A percentile compares a stretch with the other conserved stretches of the same genome.
phyloP scores from a whole-genome alignment of 148 eudicot genomes.

The Vaccinium myrtillus region DNA sequence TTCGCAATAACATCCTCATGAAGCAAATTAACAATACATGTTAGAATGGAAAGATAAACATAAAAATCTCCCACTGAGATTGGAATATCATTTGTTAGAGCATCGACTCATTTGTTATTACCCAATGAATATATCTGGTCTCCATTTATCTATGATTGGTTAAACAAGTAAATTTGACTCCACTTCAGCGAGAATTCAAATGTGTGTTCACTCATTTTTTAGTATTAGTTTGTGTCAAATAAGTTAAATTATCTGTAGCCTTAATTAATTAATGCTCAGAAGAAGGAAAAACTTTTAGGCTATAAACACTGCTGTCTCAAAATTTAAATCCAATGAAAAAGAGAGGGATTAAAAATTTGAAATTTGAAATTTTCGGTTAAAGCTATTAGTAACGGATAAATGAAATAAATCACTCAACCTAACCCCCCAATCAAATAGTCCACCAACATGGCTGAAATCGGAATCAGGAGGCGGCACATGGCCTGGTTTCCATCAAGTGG shows the following conservation, averaged over 20 bases:
- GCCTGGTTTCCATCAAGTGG: not conserved
- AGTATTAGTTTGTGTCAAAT: not conserved
- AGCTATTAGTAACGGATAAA: not conserved
- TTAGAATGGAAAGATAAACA: too few species aligned
- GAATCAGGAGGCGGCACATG: constrained; percentile 2
- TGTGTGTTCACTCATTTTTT: not conserved
- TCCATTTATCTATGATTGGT: not conserved
- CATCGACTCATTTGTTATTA: too few species aligned
- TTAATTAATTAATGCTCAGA: not conserved
- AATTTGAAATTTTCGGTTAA: not conserved
- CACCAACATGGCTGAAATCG: not conserved
- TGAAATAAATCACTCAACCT: constrained; percentile 6
- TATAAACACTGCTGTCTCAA: not conserved
- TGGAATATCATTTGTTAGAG: too few species aligned
- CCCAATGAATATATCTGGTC: too few species aligned
- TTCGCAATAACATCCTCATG: too few species aligned
- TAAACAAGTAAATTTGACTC: not conserved
- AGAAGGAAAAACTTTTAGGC: not conserved
- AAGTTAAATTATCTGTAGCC: not conserved
- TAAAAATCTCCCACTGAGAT: too few species aligned
- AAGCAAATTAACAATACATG: too few species aligned
- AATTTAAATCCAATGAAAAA: not conserved
- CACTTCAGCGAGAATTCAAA: not conserved
- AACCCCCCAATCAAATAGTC: not conserved
- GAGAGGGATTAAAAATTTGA: not conserved